Evolutionary conservation across 108 stramenopile genomes (phyloP), one percentile per base, ranked within the genome.

Genomic region (Skeletonema grethae): DNA sequence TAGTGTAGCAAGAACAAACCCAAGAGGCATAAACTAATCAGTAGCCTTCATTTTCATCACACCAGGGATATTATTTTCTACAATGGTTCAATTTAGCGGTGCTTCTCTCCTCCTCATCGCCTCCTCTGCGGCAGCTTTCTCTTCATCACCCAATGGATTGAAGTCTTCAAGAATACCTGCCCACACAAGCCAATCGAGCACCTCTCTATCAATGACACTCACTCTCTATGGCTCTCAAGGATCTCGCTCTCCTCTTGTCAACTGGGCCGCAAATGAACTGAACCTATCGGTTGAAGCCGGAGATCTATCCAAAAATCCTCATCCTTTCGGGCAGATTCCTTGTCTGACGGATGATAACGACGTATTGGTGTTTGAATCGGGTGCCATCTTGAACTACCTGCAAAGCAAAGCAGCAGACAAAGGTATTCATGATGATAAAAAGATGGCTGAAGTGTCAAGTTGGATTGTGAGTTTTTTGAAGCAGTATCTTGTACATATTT

Each of bases 291-390:
- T 81, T 5, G 69, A 63, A 25, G 16, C 76, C 0, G 80, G 80
- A 16, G 84, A 94, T 41, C 76, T 94, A 28, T 58, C 72, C 4
- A 67, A 69, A 28, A 94, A 94, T 74, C 90, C 90, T 3, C 95
- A 96, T 69, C 95, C 95, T 18, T 96, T 96, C 75, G 84, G 86
- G 30, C 95, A 94, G 76, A 80, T 94, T 30, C 95, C 95, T 22
- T 92, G 86, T 61, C 77, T 96, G 18, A 80, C 77, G 0, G 90
- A 90, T 70, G 80, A 87, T 58, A 64, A 63, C 59, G 82, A 80
- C 61, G 89, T 87, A 7, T n/a, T 85, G 38, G 86, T 94, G 12
- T 96, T 94, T 73, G 95, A 96, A 76, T 88, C 87, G 31, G 95
- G 93, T 5, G 95, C 95, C 45, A 94, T 94, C 65, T 70, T 96